Percentiles rank a stretch among this genome's conserved stretches.
Evolutionary conservation across 2,329 filamentous ascomycete genomes (phyloP).

Genomic region (Aspergillus sp.): DNA sequence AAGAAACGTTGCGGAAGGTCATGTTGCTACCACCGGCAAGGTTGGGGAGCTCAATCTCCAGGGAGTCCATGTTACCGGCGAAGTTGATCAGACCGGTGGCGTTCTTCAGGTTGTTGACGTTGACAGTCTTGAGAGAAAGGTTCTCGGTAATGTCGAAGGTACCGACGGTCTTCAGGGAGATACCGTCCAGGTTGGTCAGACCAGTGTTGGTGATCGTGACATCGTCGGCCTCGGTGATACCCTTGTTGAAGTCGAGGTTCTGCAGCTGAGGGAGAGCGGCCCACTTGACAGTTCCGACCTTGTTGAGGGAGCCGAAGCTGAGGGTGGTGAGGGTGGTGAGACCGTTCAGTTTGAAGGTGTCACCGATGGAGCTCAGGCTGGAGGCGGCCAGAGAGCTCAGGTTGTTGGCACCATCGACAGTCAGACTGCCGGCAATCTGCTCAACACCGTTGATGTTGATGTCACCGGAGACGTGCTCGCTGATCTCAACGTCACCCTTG

Average conservation of each 20-base stretch:
- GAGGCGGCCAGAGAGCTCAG: slow-evolving; percentile 64
- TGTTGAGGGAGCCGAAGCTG: slow-evolving; percentile 63
- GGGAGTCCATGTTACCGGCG: slow-evolving; percentile 73
- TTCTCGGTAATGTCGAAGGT: slow-evolving; percentile 89
- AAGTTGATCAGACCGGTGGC: slow-evolving; percentile 70
- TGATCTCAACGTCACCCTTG: slow-evolving; percentile 67
- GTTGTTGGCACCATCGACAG: slow-evolving; percentile 54
- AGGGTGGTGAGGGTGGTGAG: slow-evolving; percentile 69
- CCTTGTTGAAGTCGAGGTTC: slow-evolving; percentile 58
- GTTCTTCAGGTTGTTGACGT: slow-evolving; percentile 71
- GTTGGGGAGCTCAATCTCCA: slow-evolving; percentile 74
- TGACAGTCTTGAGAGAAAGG: slow-evolving; percentile 71
- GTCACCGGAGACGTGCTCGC: slow-evolving; percentile 53
- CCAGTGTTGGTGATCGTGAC: slow-evolving; percentile 84
- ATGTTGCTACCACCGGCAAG: slow-evolving; percentile 76
- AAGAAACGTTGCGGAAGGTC: slow-evolving; percentile 77
- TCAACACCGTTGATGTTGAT: slow-evolving; percentile 64
- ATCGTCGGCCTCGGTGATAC: slow-evolving; percentile 65
- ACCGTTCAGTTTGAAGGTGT: slow-evolving; percentile 67
- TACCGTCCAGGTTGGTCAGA: slow-evolving; percentile 73
- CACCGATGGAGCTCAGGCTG: slow-evolving; percentile 64
- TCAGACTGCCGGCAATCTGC: slow-evolving; percentile 59
- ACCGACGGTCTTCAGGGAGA: slow-evolving; percentile 73
- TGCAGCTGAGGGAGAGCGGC: slow-evolving; percentile 67
- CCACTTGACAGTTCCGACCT: slow-evolving; percentile 69